These are phyloP conservation scores for Lipomyces starkeyi DNA, from an alignment of 805 yeast species.

Conservation along the genomic window DNA sequence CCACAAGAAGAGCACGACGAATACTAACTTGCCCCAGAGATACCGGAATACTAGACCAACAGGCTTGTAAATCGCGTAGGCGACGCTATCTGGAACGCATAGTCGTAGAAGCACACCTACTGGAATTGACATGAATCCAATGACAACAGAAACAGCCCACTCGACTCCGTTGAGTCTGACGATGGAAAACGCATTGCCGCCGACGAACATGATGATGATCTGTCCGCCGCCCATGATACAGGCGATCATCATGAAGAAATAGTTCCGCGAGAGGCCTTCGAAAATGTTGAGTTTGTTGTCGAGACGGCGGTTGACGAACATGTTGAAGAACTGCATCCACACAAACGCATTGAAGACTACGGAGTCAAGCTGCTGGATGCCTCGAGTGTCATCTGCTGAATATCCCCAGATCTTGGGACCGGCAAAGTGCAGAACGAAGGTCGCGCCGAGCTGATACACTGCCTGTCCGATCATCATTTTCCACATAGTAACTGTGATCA, in stretches of 20 bases:
- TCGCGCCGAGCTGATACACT: slow-evolving; percentile 73
- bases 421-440: slow-evolving; percentile 80
- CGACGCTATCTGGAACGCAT: slow-evolving; percentile 69
- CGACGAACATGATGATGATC: slow-evolving; percentile 90
- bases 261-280: slow-evolving; percentile 79
- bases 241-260: slow-evolving; percentile 77
- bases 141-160: slow-evolving; percentile 88
- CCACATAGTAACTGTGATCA: slow-evolving; percentile 95
- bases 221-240: slow-evolving; percentile 81
- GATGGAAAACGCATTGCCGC: slow-evolving; percentile 93
- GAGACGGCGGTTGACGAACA: slow-evolving; percentile 86
- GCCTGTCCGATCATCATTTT: slow-evolving; percentile 96
- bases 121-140: slow-evolving; percentile 84
- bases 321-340: slow-evolving; percentile 95
- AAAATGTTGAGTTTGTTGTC: slow-evolving; percentile 86
- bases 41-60: slow-evolving; percentile 24
- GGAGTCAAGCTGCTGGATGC: slow-evolving; percentile 69
- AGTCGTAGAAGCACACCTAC: slow-evolving; percentile 76
- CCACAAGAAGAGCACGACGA: slow-evolving; percentile 21
- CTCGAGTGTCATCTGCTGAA: slow-evolving; percentile 48
- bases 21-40: slow-evolving; percentile 26
- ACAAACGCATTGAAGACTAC: slow-evolving; percentile 95
- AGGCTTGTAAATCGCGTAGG: slow-evolving; percentile 32
- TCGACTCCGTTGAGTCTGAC: slow-evolving; percentile 76
- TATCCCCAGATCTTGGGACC: slow-evolving; percentile 63